These are phyloP conservation scores for Trichoderma orchidacearum DNA, from an alignment of 495 filamentous ascomycete species.

Conservation along the genomic window DNA sequence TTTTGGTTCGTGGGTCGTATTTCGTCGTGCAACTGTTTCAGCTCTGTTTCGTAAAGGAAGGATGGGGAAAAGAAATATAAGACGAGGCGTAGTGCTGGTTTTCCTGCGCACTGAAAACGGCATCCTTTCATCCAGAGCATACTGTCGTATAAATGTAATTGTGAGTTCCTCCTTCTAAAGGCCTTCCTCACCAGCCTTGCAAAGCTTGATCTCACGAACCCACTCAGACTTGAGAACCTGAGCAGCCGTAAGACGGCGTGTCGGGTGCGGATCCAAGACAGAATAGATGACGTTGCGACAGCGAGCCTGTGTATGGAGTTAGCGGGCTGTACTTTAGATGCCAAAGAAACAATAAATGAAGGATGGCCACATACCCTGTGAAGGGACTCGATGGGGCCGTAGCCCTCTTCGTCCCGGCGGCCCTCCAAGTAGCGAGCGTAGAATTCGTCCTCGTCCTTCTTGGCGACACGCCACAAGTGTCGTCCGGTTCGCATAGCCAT, in stretches of 20 bases:
- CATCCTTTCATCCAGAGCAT: neutral
- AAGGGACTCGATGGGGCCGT: slow-evolving; percentile 88
- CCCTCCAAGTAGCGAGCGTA: slow-evolving; percentile 88
- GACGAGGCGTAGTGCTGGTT: no score
- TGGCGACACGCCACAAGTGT: slow-evolving; percentile 91
- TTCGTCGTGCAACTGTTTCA: neutral
- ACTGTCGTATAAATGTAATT: neutral
- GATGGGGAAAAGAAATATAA: neutral
- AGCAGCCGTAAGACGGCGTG: slow-evolving; percentile 83
- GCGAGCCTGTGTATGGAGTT: slow-evolving; percentile 53
- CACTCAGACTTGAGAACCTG: slow-evolving; percentile 97
- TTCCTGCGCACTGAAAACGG: neutral
- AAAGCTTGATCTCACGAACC: slow-evolving; percentile 92
- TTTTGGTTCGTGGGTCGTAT: neutral
- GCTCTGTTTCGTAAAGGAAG: neutral
- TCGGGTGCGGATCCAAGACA: slow-evolving; percentile 89
- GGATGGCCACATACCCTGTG: slow-evolving; percentile 61
- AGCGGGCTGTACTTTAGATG: no score
- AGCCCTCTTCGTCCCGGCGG: slow-evolving; percentile 84
- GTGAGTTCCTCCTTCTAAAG: slow-evolving; percentile 18
- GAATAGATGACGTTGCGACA: slow-evolving; percentile 99
- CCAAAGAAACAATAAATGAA: neutral
- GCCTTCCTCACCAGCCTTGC: slow-evolving; percentile 91
- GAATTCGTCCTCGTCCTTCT: slow-evolving; percentile 93
- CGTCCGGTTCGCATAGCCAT: slow-evolving; percentile 98